Percentiles rank a stretch among this genome's conserved stretches.
These are phyloP conservation scores for Globisporangium polare DNA, from an alignment of 352 stramenopile species.

Conservation along the genomic window DNA sequence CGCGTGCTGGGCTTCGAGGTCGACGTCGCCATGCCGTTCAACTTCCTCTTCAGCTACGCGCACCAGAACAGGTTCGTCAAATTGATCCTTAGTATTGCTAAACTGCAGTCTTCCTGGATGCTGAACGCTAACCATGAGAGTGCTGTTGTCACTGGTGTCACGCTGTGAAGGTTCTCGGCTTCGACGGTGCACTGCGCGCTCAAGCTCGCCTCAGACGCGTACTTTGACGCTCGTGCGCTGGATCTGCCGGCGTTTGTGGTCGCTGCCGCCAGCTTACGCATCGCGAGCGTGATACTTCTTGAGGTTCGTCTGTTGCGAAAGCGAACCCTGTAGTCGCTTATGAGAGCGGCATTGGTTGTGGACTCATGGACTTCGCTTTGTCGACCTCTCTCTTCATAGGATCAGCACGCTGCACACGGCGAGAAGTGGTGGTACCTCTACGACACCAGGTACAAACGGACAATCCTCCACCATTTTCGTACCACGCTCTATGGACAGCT, in stretches of 20 bases:
- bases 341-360: not conserved
- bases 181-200: conserved; percentile 32
- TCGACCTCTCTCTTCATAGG: not conserved
- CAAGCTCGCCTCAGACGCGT: conserved; percentile 32
- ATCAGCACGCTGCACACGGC: not conserved
- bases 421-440: conserved; percentile 51
- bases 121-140: not conserved
- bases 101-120: not conserved
- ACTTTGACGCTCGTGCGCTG: conserved; percentile 23
- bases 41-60: conserved; percentile 33
- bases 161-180: conserved; percentile 20
- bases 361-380: not conserved
- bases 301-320: conserved; percentile 11
- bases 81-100: not conserved
- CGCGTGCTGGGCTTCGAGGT: conserved; percentile 46
- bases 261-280: conserved; percentile 26
- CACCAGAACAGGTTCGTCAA: conserved; percentile 20
- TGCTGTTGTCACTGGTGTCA: not conserved
- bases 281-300: conserved; percentile 21
- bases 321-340: no score
- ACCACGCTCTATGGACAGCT: not conserved
- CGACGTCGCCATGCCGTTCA: conserved; percentile 33
- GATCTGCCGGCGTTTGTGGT: conserved; percentile 24
- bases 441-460: conserved; percentile 37
- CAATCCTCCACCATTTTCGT: not conserved